These are phyloP conservation scores for Cyclotella baltica DNA, from an alignment of 108 stramenopile species.

Conservation along the genomic window DNA sequence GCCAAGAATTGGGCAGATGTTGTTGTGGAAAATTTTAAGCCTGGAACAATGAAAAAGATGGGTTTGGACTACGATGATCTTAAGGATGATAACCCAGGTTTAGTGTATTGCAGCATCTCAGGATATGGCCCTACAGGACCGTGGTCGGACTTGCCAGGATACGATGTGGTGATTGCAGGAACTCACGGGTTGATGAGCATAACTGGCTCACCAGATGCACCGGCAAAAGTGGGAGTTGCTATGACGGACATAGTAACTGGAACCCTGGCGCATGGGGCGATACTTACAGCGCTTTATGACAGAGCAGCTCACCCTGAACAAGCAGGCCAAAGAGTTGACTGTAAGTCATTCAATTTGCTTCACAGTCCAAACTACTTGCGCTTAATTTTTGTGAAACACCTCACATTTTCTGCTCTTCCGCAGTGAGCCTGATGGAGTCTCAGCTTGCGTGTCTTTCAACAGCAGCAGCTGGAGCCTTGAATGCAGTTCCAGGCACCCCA, in stretches of 20 bases:
- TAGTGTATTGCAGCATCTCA: slow-evolving; percentile 52
- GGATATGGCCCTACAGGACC: slow-evolving; percentile 54
- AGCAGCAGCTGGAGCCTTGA: slow-evolving; percentile 45
- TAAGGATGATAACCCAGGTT: slow-evolving; percentile 35
- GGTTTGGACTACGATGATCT: slow-evolving; percentile 55
- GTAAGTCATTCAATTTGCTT: not conserved
- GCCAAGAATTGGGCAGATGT: slow-evolving; percentile 56
- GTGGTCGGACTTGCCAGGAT: slow-evolving; percentile 39
- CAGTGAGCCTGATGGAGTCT: slow-evolving; percentile 51
- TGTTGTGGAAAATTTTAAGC: slow-evolving; percentile 59
- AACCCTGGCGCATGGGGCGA: slow-evolving; percentile 46
- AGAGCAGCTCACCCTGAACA: slow-evolving; percentile 29
- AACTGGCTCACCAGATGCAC: slow-evolving; percentile 38
- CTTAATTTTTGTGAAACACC: not conserved
- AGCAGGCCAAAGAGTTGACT: slow-evolving; percentile 40
- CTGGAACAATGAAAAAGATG: slow-evolving; percentile 36
- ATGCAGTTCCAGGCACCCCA: slow-evolving; percentile 34
- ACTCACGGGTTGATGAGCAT: slow-evolving; percentile 61
- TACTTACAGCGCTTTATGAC: slow-evolving; percentile 49
- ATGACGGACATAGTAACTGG: slow-evolving; percentile 56
- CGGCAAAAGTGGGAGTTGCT: slow-evolving; percentile 63
- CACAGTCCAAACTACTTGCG: too few species aligned
- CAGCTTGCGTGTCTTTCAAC: slow-evolving; percentile 50
- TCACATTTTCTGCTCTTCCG: not conserved
- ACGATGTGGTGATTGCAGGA: slow-evolving; percentile 53